Evolutionary conservation across 2,329 filamentous ascomycete genomes (phyloP), one percentile per base, ranked within the genome.

Genomic region (Xylaria polymorpha): DNA sequence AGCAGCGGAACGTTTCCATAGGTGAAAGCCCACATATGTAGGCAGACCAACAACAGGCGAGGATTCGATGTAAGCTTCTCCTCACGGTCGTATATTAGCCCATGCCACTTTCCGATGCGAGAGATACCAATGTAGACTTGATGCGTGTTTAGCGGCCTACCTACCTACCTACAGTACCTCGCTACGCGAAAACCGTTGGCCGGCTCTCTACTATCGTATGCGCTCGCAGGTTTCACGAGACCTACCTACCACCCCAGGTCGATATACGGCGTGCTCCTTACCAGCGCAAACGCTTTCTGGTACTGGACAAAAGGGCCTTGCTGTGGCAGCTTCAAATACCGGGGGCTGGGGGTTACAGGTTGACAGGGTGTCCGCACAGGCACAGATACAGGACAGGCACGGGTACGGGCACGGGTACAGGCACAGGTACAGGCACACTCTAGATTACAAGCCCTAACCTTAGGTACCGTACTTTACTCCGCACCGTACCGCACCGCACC

Each of bases 291-390:
- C 44, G 41, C 15, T 57, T 60, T 56, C 48, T 37, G 48, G 56
- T 57, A 32, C 39, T 56, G 39, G 44, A 51, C 58, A 68, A 61
- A 64, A 66, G 46, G 53, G 44, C 55, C 63, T 63, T 63, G 67
- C 55, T 39, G 53, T 29, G 46, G 50, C 43, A 57, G 53, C 39
- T 57, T 39, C 39, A 25, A 46, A 58, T 32, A 22, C 25, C 29
- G 56, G 66, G 62, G 62, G 44, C 43, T 32, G 35, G 57, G 50
- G 56, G 48, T 64, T 48, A 61, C 50, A 51, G 65, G 22, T 41
- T 43, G 37, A 53, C 25, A 35, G 44, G 44, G 44, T 18, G 48
- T 22, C 29, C 7, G 32, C 20, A 62, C 46, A 29, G 35, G 22
- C 8, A 22, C 61, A 3, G 50, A 39, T 15, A 44, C 20, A 56